Percentiles rank a stretch among this genome's conserved stretches.
Conservation (phyloP, 2,329 filamentous ascomycete species). For the Xylaria sp. region DNA sequence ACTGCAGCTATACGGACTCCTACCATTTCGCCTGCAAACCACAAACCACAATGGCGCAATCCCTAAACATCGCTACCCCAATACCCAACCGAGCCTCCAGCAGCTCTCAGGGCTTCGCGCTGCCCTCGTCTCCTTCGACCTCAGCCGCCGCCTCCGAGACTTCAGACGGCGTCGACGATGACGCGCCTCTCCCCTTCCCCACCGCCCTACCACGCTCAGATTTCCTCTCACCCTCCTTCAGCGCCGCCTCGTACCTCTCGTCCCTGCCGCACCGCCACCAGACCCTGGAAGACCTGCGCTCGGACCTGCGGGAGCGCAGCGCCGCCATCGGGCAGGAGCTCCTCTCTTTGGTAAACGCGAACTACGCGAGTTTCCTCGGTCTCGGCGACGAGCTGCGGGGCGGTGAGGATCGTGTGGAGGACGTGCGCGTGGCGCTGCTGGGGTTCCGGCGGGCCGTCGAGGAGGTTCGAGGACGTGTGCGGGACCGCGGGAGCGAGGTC, state of each 20-base stretch:
- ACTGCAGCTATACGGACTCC: too few species aligned
- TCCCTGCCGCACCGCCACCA: constrained; percentile 89
- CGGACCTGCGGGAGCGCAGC: constrained; percentile 84
- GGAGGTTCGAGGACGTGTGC: constrained; percentile 74
- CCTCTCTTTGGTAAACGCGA: constrained; percentile 92
- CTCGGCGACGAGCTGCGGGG: constrained; percentile 84
- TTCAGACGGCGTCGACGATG: constrained; percentile 57
- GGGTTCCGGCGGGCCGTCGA: constrained; percentile 87
- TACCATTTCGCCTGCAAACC: too few species aligned
- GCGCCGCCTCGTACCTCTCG: constrained; percentile 82
- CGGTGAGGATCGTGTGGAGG: constrained; percentile 91
- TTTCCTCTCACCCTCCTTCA: constrained; percentile 82
- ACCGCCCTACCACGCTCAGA: constrained; percentile 82
- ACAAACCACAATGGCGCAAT: constrained; percentile 24
- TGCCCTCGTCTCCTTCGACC: constrained; percentile 54
- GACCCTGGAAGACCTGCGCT: constrained; percentile 90
- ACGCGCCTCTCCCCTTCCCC: constrained; percentile 87
- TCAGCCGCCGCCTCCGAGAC: constrained; percentile 53
- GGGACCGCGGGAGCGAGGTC: constrained; percentile 71
- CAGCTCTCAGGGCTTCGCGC: constrained; percentile 55
- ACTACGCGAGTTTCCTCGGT: constrained; percentile 91
- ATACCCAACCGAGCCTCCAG: constrained; percentile 47
- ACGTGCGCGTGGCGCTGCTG: constrained; percentile 85
- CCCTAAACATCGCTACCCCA: constrained; percentile 40
- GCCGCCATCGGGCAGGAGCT: constrained; percentile 85